phyloP scores from a whole-genome alignment of 2,329 filamentous ascomycete species.

The Hypoxylon sp. region DNA sequence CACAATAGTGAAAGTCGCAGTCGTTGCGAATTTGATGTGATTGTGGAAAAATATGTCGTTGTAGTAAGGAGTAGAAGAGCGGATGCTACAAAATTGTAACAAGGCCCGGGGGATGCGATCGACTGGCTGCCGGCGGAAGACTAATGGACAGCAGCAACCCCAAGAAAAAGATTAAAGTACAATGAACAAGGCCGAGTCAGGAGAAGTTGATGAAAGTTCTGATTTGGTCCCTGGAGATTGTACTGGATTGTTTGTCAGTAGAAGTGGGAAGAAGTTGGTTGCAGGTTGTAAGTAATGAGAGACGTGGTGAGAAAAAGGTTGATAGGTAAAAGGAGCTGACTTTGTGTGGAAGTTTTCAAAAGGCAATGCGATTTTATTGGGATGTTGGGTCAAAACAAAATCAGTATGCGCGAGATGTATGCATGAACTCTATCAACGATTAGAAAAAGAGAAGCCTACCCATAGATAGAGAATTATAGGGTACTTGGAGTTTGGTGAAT shows the following conservation, averaged over 20 bases:
- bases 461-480: background rate
- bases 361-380: conserved; percentile 34
- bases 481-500: conserved; percentile 30
- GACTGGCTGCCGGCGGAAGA: conserved; percentile 18
- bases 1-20: background rate
- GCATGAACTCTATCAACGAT: background rate
- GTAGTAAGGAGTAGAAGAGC: conserved; percentile 12
- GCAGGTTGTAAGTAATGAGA: conserved; percentile 6
- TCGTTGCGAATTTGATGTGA: background rate
- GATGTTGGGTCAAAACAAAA: background rate
- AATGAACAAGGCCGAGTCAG: conserved; percentile 6
- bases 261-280: background rate
- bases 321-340: conserved; percentile 47
- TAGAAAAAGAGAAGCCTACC: background rate
- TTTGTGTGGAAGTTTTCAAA: conserved; percentile 24
- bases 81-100: conserved; percentile 31
- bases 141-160: conserved; percentile 16
- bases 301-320: conserved; percentile 36
- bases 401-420: background rate
- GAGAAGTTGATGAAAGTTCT: conserved; percentile 1
- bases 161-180: background rate
- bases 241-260: conserved; percentile 22
- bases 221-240: background rate
- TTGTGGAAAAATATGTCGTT: conserved; percentile 11
- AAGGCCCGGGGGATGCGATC: conserved; percentile 15